phyloP scores from a whole-genome alignment of 164 flowering plant genomes.

The Taxillus chinensis region DNA sequence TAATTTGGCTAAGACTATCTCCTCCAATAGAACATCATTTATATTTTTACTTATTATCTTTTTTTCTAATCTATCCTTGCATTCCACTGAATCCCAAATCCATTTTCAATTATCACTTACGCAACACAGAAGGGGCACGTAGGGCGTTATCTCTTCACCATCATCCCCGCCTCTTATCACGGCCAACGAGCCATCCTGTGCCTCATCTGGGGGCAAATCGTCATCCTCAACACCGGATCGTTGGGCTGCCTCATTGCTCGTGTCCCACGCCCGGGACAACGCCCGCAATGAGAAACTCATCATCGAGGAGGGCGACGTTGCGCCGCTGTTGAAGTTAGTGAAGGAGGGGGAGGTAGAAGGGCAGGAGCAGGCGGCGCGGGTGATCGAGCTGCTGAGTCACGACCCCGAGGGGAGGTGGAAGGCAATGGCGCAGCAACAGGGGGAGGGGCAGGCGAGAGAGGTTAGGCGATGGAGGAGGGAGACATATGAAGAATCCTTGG shows the following conservation, averaged over 20 bases:
- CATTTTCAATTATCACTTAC: too few species aligned
- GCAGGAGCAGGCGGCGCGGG: slow-evolving; percentile 47
- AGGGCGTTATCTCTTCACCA: slow-evolving; percentile 42
- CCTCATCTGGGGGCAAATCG: slow-evolving; percentile 39
- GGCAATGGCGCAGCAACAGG: too few species aligned
- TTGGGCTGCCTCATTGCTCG: slow-evolving; percentile 48
- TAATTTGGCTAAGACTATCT: too few species aligned
- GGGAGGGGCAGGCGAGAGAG: too few species aligned
- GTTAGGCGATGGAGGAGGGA: too few species aligned
- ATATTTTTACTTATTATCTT: too few species aligned
- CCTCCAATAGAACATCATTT: too few species aligned
- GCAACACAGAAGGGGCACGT: too few species aligned
- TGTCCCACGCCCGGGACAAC: slow-evolving; percentile 40
- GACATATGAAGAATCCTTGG: too few species aligned
- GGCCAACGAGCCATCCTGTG: slow-evolving; percentile 36
- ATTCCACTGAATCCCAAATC: too few species aligned
- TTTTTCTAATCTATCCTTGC: too few species aligned
- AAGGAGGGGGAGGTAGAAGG: slow-evolving; percentile 45
- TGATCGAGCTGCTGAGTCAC: slow-evolving; percentile 35
- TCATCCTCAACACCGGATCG: slow-evolving; percentile 32
- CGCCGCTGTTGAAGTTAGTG: slow-evolving; percentile 31
- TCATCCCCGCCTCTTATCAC: slow-evolving; percentile 45
- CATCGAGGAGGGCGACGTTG: slow-evolving; percentile 54
- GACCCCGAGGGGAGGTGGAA: slow-evolving; percentile 52
- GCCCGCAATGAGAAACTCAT: slow-evolving; percentile 47